Evolutionary conservation across 495 filamentous ascomycete species (phyloP).

Genomic region (Lindgomyces ingoldianus): DNA sequence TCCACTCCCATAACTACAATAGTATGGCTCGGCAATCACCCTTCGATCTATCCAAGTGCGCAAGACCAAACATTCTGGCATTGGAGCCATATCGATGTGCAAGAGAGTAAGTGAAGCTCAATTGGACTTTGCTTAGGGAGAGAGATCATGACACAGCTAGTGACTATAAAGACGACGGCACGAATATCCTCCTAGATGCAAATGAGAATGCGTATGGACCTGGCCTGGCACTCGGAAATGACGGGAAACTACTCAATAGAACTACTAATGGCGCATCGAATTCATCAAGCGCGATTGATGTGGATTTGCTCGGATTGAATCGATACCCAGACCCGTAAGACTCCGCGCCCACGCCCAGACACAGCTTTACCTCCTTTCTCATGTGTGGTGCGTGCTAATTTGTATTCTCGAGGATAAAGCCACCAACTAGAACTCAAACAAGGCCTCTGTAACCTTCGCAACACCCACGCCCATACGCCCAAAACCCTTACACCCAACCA

Average conservation of each 20-base stretch:
- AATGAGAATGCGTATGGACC: slow-evolving; percentile 98
- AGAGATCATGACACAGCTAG: slow-evolving; percentile 52
- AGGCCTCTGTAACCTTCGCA: slow-evolving; percentile 82
- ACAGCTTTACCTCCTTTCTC: too few species aligned
- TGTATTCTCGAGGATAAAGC: slow-evolving; percentile 42
- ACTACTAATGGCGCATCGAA: slow-evolving; percentile 41
- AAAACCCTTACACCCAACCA: slow-evolving; percentile 76
- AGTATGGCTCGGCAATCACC: slow-evolving; percentile 21
- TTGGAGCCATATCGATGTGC: slow-evolving; percentile 49
- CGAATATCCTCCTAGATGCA: slow-evolving; percentile 92
- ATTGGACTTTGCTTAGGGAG: slow-evolving; percentile 17
- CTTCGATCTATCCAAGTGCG: slow-evolving; percentile 41
- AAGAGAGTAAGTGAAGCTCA: slow-evolving; percentile 41
- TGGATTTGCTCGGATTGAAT: slow-evolving; percentile 79
- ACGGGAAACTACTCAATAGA: slow-evolving; percentile 47
- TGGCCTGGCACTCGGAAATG: slow-evolving; percentile 54
- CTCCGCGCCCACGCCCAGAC: neutral
- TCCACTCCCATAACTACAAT: neutral
- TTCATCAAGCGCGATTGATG: slow-evolving; percentile 46
- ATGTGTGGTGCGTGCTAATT: slow-evolving; percentile 1
- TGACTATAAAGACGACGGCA: slow-evolving; percentile 99
- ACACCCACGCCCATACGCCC: slow-evolving; percentile 75
- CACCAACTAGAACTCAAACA: slow-evolving; percentile 87
- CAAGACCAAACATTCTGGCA: slow-evolving; percentile 46
- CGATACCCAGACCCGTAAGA: slow-evolving; percentile 90